Evolutionary conservation across 1,284 basidiomycete genomes (phyloP), one percentile per base, ranked within the genome.

Genomic region (Heterobasidion irregulare): DNA sequence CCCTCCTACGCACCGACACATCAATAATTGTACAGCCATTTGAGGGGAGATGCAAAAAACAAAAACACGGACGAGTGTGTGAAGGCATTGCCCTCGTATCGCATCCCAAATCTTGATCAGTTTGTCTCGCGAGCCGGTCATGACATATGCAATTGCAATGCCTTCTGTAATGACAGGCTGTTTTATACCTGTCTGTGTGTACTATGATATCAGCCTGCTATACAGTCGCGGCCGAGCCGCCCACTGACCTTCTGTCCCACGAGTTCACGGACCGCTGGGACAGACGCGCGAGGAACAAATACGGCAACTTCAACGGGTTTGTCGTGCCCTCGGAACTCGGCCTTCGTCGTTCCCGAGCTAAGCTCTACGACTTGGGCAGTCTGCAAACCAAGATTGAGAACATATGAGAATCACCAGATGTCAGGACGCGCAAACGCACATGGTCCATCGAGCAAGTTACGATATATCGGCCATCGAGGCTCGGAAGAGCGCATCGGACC

Each of bases 31-130:
- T 7, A 32, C 9, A 32, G 7, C 34, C 5, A 8, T 10, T 35
- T 53, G 44, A 18, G 45, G 3, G n/a, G 36, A 18, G 5, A 4
- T 34, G 7, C 6, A 13, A 50, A 34, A 54, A 48, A 45, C 13
- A 6, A 26, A 6, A 26, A 26, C 1, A 26, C 26, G 49, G 10
- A 84, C 82, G 34, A 91, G 70, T 8, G 77, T 84, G 59, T 80
- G 75, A n/a, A 92, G 66, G 60, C 82, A 82, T 64, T 85, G 83
- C 2, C 87, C 86, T 13, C 74, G 78, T 32, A 75, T 67, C 0
- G 77, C 72, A 62, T 89, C 86, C 89, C 89, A 90, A 15, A 91
- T 65, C 60, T 80, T 80, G 61, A 90, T 83, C 4, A 75, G 78
- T 72, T 89, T 88, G 69, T 91, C 89, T 58, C 88, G 70, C 15